Percentiles rank a stretch among this genome's conserved stretches.
phyloP scores from a whole-genome alignment of 1,139 yeast species.

The Chernovozyma aurita region DNA sequence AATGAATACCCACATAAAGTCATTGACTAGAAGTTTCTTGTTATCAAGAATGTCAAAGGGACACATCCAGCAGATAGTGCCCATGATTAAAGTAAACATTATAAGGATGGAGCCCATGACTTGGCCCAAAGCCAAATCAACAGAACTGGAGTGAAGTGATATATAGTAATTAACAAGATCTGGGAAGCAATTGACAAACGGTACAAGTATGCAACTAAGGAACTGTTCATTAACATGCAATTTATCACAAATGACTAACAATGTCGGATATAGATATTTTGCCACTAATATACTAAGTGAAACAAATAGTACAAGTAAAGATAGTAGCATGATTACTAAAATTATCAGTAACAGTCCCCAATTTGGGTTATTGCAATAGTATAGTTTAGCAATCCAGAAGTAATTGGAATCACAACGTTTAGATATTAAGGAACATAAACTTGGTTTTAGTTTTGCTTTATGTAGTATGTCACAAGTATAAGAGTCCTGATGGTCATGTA shows the following conservation, averaged over 20 bases:
- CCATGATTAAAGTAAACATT: conserved; percentile 34
- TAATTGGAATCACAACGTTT: conserved; percentile 22
- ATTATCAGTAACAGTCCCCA: background rate
- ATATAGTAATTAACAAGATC: conserved; percentile 37
- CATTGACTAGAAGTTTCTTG: conserved; percentile 21
- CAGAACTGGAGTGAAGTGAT: conserved; percentile 25
- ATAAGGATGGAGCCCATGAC: conserved; percentile 36
- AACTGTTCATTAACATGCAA: conserved; percentile 2
- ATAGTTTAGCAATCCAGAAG: conserved; percentile 21
- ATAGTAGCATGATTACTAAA: background rate
- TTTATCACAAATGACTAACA: background rate
- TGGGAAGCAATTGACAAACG: conserved; percentile 37
- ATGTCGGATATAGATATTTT: conserved; percentile 5
- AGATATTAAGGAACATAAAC: conserved; percentile 10
- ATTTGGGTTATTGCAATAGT: conserved; percentile 19
- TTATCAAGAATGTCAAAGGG: conserved; percentile 21
- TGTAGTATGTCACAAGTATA: background rate
- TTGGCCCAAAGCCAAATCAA: conserved; percentile 39
- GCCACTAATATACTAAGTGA: conserved; percentile 6
- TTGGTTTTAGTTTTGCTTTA: background rate
- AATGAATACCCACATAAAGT: conserved; percentile 29
- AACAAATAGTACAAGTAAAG: conserved; percentile 2
- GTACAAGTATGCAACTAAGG: conserved; percentile 24
- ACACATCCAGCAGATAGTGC: conserved; percentile 26
- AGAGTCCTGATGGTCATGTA: background rate